Evolutionary conservation across 192 early-diverging fungal species (phyloP).

Genomic region (Chytriomyces confervae): DNA sequence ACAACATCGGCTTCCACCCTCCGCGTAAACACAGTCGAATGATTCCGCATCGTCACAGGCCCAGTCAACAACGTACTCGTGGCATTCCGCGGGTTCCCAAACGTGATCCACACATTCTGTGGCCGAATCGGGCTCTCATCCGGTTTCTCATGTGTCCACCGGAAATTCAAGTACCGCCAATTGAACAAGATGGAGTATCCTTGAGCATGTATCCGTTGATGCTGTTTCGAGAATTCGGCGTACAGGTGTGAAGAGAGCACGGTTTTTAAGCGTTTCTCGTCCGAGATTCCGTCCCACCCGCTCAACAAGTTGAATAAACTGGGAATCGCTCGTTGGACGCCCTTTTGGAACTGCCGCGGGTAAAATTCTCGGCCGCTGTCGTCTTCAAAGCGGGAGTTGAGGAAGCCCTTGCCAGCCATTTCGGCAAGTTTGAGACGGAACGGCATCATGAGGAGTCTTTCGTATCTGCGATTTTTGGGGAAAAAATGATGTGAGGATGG

Average conservation of each 20-base stretch:
- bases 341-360: slow-evolving; percentile 18
- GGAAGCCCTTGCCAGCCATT: slow-evolving; percentile 4
- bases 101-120: slow-evolving; percentile 10
- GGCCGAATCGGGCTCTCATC: background rate
- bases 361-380: background rate
- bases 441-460: background rate
- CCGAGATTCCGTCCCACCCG: slow-evolving; percentile 9
- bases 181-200: background rate
- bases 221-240: background rate
- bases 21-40: background rate
- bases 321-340: slow-evolving; percentile 15
- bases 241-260: background rate
- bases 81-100: background rate
- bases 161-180: background rate
- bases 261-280: background rate
- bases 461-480: background rate
- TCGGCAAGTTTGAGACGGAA: slow-evolving; percentile 1
- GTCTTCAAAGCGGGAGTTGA: background rate
- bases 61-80: slow-evolving; percentile 19
- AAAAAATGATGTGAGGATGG: no score
- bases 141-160: background rate
- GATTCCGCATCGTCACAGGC: background rate
- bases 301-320: slow-evolving; percentile 10
- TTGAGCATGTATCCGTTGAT: background rate
- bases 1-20: background rate